These are phyloP conservation scores for Endotrypanum monterogeii DNA, from an alignment of 208 protist species.

Conservation along the genomic window DNA sequence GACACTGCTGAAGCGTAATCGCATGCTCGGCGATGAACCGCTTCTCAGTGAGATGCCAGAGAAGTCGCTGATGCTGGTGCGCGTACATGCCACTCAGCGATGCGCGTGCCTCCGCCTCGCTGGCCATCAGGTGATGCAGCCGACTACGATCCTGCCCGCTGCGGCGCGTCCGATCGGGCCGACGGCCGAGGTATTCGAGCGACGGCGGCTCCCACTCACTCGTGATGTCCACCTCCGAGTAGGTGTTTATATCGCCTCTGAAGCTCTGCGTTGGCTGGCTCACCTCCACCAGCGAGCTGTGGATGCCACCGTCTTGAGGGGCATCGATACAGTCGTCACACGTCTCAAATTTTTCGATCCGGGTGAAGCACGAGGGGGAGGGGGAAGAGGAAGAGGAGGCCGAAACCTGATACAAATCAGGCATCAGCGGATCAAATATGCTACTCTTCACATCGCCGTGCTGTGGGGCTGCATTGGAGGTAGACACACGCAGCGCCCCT, in stretches of 20 bases:
- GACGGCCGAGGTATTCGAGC: conserved; percentile 27
- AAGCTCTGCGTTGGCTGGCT: conserved; percentile 65
- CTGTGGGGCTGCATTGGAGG: not conserved
- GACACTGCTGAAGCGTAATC: conserved; percentile 35
- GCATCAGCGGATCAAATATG: not conserved
- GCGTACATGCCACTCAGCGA: conserved; percentile 29
- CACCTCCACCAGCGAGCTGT: conserved; percentile 54
- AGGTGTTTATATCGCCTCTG: conserved; percentile 27
- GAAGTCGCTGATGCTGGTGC: conserved; percentile 22
- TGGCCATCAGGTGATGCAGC: conserved; percentile 37
- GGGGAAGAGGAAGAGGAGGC: conserved; percentile 17
- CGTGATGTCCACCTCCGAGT: conserved; percentile 46
- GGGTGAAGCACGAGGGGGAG: conserved; percentile 7
- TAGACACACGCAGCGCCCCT: not conserved
- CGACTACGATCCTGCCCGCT: conserved; percentile 17
- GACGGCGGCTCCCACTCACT: conserved; percentile 55
- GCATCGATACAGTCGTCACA: conserved; percentile 18
- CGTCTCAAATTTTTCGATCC: conserved; percentile 30
- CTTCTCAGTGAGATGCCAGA: conserved; percentile 32
- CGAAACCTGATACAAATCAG: conserved; percentile 25
- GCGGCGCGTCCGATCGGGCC: conserved; percentile 1
- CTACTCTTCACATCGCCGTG: not conserved
- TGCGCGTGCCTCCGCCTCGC: conserved; percentile 45
- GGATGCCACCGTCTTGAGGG: conserved; percentile 16
- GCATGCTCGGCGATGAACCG: conserved; percentile 43